Evolutionary conservation across 2,329 filamentous ascomycete species (phyloP).

Genomic region (Trichoderma sp.): DNA sequence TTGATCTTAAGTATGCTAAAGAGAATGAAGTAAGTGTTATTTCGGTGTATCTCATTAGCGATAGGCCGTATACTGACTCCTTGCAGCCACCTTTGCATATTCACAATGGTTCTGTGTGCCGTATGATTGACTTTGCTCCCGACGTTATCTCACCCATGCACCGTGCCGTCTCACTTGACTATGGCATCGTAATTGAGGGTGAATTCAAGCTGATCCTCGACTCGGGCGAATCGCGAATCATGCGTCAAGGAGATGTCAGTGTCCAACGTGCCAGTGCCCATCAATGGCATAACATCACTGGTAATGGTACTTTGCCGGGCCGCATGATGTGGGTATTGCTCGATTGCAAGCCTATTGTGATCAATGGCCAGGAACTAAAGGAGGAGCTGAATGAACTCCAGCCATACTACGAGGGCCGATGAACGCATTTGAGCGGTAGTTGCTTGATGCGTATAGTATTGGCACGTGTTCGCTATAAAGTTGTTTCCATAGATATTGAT

Average conservation of each 20-base stretch:
- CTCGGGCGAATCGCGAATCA: conserved; percentile 45
- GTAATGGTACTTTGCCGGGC: not conserved
- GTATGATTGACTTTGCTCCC: conserved; percentile 49
- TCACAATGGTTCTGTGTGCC: conserved; percentile 41
- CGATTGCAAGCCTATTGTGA: conserved; percentile 9
- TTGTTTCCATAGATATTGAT: not conserved
- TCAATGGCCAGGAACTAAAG: conserved; percentile 2
- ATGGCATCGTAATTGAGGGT: conserved; percentile 54
- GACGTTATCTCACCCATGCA: conserved; percentile 45
- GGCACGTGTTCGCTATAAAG: not conserved
- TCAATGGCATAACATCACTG: conserved; percentile 15
- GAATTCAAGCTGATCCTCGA: conserved; percentile 52
- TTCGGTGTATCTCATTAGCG: too few species aligned
- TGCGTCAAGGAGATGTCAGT: conserved; percentile 53
- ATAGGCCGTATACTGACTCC: not conserved
- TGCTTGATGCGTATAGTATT: not conserved
- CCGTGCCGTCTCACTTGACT: conserved; percentile 54
- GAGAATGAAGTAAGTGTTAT: conserved; percentile 18
- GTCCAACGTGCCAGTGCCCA: conserved; percentile 48
- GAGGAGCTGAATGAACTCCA: conserved; percentile 13
- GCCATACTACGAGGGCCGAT: conserved; percentile 6
- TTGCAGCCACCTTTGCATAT: conserved; percentile 2
- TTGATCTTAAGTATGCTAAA: conserved; percentile 24
- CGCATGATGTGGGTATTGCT: conserved; percentile 17
- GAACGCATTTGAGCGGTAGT: not conserved